A percentile compares a stretch with the other conserved stretches of the same genome.
phyloP scores from a whole-genome alignment of 148 eudicot genomes.

The Silene conica region DNA sequence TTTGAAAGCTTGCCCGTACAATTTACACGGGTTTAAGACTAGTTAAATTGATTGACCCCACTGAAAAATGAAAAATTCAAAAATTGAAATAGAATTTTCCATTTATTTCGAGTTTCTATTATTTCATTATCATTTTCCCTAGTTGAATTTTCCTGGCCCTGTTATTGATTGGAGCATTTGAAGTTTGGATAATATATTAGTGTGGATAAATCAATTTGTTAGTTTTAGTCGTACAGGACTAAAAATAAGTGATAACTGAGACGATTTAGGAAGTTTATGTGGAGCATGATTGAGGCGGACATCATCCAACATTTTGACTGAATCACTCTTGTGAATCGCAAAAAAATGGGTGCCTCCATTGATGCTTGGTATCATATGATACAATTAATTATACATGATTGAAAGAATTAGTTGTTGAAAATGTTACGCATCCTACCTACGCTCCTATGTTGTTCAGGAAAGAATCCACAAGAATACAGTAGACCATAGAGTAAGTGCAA shows the following conservation, averaged over 20 bases:
- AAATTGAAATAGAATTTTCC: no score
- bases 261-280: not conserved
- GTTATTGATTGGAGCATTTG: no score
- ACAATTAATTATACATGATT: not conserved
- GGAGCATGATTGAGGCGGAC: not conserved
- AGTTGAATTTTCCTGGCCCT: no score
- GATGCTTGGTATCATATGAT: slow-evolving; percentile 6
- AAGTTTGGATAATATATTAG: no score
- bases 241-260: no score
- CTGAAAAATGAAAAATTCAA: not conserved
- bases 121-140: no score
- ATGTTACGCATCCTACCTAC: not conserved
- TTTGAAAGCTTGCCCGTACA: no score
- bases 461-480: slow-evolving; percentile 45
- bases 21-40: no score
- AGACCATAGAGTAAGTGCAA: slow-evolving; percentile 41
- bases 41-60: no score
- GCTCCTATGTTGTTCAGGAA: slow-evolving; percentile 21
- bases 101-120: no score
- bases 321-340: not conserved
- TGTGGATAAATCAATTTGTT: no score
- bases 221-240: no score
- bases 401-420: not conserved
- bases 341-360: not conserved
- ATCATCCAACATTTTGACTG: not conserved